Conservation (phyloP, 306 rosid species). For the Ammopiptanthus mongolicus region DNA sequence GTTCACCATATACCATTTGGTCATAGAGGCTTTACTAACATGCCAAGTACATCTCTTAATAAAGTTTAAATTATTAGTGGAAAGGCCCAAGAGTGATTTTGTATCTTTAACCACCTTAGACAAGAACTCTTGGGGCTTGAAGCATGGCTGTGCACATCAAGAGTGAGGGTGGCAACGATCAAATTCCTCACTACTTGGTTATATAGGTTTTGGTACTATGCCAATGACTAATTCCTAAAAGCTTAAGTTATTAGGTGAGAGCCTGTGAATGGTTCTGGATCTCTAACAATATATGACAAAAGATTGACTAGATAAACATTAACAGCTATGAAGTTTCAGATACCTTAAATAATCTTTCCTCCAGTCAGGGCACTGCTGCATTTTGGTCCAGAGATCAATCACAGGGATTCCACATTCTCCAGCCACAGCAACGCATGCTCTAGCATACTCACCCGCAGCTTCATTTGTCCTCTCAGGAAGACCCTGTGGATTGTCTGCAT, state of each 20-base stretch:
- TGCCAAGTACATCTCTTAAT: not conserved
- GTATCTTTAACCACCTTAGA: not conserved
- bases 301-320: not conserved
- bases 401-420: conserved; percentile 49
- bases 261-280: not conserved
- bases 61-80: not conserved
- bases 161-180: not conserved
- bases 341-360: conserved; percentile 53
- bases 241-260: not conserved
- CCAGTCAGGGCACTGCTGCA: conserved; percentile 69
- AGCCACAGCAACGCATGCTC: conserved; percentile 60
- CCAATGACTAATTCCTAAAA: not conserved
- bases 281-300: not conserved
- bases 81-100: not conserved
- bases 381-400: conserved; percentile 76
- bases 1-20: not conserved
- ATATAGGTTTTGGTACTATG: not conserved
- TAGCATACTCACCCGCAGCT: conserved; percentile 67
- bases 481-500: conserved; percentile 39
- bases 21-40: not conserved
- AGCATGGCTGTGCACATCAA: not conserved
- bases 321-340: not conserved
- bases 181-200: not conserved
- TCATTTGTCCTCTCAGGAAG: conserved; percentile 78
- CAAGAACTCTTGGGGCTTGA: not conserved